Evolutionary conservation across 768 basidiomycete species (phyloP).

Genomic region (Naganishia onofrii): DNA sequence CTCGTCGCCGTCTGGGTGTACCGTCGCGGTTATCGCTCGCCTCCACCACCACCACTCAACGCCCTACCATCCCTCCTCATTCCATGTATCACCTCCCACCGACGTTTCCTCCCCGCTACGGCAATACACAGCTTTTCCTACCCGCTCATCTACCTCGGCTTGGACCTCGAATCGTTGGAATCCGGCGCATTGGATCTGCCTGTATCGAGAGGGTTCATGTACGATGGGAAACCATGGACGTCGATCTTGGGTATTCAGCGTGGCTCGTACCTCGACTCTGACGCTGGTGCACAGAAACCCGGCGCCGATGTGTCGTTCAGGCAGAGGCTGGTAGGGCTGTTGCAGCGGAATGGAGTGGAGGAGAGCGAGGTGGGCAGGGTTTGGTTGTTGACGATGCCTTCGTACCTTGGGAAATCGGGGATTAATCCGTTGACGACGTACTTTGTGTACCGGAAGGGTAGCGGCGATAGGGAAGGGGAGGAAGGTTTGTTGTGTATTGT

Average conservation of each 20-base stretch:
- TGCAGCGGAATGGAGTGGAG: conserved; percentile 1
- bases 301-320: neutral
- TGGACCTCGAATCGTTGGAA: conserved; percentile 63
- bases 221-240: conserved; percentile 55
- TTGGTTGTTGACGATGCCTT: conserved; percentile 76
- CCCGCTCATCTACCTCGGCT: conserved; percentile 59
- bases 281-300: too few species aligned
- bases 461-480: neutral
- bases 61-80: conserved; percentile 52
- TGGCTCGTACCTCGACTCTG: conserved; percentile 57
- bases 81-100: conserved; percentile 60
- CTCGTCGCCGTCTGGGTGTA: too few species aligned
- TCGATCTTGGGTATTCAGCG: conserved; percentile 58
- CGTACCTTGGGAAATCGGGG: conserved; percentile 64
- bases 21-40: too few species aligned
- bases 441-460: conserved; percentile 59
- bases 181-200: conserved; percentile 55
- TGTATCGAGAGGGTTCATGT: conserved; percentile 58
- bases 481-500: conserved; percentile 51
- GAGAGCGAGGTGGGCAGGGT: conserved; percentile 55
- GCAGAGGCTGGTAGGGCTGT: neutral
- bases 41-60: too few species aligned
- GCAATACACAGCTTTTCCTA: conserved; percentile 64
- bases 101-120: conserved; percentile 57
- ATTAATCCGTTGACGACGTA: conserved; percentile 71